phyloP scores from a whole-genome alignment of 192 early-diverging fungal genomes.

The Backusella westeae region DNA sequence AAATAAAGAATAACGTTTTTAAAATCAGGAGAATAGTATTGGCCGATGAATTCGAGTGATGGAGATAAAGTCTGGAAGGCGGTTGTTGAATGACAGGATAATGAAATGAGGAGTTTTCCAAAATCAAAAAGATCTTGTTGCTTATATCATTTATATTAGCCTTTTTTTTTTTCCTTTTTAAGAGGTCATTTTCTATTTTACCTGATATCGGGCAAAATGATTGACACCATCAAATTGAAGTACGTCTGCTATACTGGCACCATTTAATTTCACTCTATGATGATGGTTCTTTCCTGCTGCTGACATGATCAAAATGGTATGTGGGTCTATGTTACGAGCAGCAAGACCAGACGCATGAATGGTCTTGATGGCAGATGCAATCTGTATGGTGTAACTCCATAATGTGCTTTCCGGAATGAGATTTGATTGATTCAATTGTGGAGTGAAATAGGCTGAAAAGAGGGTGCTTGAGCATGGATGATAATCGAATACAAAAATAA shows the following conservation, averaged over 20 bases:
- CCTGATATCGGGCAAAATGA: constrained; percentile 59
- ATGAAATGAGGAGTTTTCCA: constrained; percentile 71
- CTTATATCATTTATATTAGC: constrained; percentile 28
- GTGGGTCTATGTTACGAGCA: constrained; percentile 70
- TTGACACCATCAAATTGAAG: constrained; percentile 66
- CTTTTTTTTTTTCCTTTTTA: neutral
- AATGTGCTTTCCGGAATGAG: constrained; percentile 62
- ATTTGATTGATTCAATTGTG: constrained; percentile 17
- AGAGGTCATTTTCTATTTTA: constrained; percentile 7
- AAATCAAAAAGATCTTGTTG: constrained; percentile 82
- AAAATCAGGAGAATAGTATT: constrained; percentile 73
- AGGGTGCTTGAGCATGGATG: constrained; percentile 78
- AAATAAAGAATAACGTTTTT: constrained; percentile 80
- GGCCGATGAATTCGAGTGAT: constrained; percentile 71
- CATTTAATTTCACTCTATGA: constrained; percentile 59
- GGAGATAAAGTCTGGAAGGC: constrained; percentile 67
- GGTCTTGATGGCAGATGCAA: constrained; percentile 71
- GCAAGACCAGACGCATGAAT: constrained; percentile 85
- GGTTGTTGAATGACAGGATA: constrained; percentile 66
- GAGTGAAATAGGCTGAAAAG: constrained; percentile 59
- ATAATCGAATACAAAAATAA: constrained; percentile 95
- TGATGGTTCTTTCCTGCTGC: constrained; percentile 54
- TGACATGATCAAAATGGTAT: constrained; percentile 71
- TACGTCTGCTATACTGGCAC: constrained; percentile 71
- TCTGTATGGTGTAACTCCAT: constrained; percentile 79